phyloP scores from a whole-genome alignment of 2,329 filamentous ascomycete species.

The Cercospora sesami region DNA sequence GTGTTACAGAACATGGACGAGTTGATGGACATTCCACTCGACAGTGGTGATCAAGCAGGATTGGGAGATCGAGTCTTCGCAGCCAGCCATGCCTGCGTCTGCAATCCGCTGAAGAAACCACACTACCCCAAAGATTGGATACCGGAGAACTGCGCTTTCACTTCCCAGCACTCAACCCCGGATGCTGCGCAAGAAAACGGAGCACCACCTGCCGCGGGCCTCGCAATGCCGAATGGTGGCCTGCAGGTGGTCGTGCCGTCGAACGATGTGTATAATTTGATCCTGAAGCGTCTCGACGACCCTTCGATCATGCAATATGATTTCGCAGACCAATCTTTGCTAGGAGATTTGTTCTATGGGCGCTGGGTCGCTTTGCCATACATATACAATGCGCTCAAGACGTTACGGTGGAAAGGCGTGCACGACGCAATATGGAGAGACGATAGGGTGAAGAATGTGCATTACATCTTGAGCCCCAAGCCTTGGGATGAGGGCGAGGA shows the following conservation, averaged over 20 bases:
- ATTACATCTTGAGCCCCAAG: slow-evolving; percentile 63
- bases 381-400: slow-evolving; percentile 63
- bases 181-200: slow-evolving; percentile 54
- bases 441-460: slow-evolving; percentile 61
- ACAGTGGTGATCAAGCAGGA: slow-evolving; percentile 55
- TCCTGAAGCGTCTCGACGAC: slow-evolving; percentile 49
- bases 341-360: slow-evolving; percentile 58
- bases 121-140: slow-evolving; percentile 77
- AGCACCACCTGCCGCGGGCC: slow-evolving; percentile 51
- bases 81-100: slow-evolving; percentile 80
- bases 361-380: slow-evolving; percentile 62
- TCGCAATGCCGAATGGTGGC: slow-evolving; percentile 62
- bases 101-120: slow-evolving; percentile 74
- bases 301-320: slow-evolving; percentile 54
- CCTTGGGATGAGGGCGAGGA: slow-evolving; percentile 60
- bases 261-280: slow-evolving; percentile 53
- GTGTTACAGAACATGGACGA: slow-evolving; percentile 85
- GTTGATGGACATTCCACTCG: slow-evolving; percentile 78
- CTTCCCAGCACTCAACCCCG: slow-evolving; percentile 55
- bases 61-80: slow-evolving; percentile 70
- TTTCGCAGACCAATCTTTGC: slow-evolving; percentile 61
- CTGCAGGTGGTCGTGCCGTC: slow-evolving; percentile 63
- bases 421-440: slow-evolving; percentile 63
- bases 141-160: slow-evolving; percentile 63
- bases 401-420: slow-evolving; percentile 56